phyloP scores from a whole-genome alignment of 306 rosid species.

The Sechiopsis laciniata region DNA sequence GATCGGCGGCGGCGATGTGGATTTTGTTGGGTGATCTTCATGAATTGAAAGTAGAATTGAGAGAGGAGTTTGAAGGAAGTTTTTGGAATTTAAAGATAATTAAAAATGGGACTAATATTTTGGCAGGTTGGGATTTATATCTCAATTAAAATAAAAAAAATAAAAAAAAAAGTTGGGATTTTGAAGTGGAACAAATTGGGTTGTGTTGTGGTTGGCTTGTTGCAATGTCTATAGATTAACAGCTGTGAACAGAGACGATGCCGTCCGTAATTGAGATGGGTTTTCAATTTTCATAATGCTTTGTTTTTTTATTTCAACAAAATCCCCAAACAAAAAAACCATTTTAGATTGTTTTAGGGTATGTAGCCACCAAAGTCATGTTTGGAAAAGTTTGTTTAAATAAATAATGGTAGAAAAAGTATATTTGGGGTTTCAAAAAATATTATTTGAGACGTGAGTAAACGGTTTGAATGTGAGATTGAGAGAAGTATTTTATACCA shows the following conservation, averaged over 20 bases:
- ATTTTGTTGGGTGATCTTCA: not conserved
- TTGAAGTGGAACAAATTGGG: not conserved
- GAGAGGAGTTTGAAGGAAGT: not conserved
- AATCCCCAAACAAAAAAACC: too few species aligned
- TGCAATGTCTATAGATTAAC: slow-evolving; percentile 9
- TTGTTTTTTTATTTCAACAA: not conserved
- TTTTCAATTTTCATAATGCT: not conserved
- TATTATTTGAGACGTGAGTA: too few species aligned
- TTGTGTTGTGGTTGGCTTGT: not conserved
- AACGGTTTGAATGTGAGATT: too few species aligned
- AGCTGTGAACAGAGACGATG: slow-evolving; percentile 17
- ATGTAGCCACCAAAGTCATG: too few species aligned
- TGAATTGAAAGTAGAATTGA: not conserved
- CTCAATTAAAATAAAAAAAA: too few species aligned
- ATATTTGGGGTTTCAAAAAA: too few species aligned
- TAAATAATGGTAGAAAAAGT: too few species aligned
- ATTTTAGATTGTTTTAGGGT: too few species aligned
- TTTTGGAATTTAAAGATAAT: not conserved
- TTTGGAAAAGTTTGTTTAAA: too few species aligned
- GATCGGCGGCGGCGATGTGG: not conserved
- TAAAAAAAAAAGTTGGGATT: not conserved
- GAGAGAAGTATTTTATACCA: too few species aligned
- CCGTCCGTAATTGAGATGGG: slow-evolving; percentile 4
- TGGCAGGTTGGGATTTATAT: not conserved
- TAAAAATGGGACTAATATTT: not conserved